These are phyloP conservation scores for Colletotrichum lindemuthianum DNA, from an alignment of 2,329 filamentous ascomycete genomes.

Conservation along the genomic window DNA sequence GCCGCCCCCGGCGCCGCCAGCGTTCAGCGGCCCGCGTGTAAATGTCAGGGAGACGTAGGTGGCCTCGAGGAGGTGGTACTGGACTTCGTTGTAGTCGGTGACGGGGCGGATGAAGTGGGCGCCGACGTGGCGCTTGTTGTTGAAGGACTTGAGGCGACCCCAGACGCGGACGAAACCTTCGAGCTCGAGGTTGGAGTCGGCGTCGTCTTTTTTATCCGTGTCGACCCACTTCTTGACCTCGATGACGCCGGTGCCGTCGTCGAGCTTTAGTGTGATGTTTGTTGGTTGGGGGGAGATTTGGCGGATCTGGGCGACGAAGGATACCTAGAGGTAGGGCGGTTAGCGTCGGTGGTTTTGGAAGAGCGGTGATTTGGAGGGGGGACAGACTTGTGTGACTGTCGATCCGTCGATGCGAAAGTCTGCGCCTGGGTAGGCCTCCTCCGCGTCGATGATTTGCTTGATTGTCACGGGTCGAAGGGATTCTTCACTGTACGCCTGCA, in stretches of 20 bases:
- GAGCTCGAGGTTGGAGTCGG: constrained; percentile 67
- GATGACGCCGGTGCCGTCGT: constrained; percentile 92
- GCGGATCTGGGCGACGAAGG: constrained; percentile 91
- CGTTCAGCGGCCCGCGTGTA: constrained; percentile 71
- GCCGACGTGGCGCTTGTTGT: constrained; percentile 82
- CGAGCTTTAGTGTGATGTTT: constrained; percentile 90
- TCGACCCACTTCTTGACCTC: constrained; percentile 93
- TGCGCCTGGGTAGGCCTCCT: constrained; percentile 75
- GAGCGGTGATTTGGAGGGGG: not conserved
- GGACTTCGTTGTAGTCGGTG: constrained; percentile 89
- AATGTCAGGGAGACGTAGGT: constrained; percentile 89
- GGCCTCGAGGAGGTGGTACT: constrained; percentile 90
- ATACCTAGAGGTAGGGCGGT: constrained; percentile 49
- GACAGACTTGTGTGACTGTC: constrained; percentile 73
- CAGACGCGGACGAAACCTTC: constrained; percentile 87
- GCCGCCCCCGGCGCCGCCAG: constrained; percentile 50
- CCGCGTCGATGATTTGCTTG: constrained; percentile 89
- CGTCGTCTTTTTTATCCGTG: constrained; percentile 63
- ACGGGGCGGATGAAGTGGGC: constrained; percentile 85
- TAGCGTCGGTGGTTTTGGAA: not conserved
- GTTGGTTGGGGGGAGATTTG: constrained; percentile 87
- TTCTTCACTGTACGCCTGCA: constrained; percentile 76
- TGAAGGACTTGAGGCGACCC: constrained; percentile 85
- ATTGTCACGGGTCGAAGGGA: constrained; percentile 93
- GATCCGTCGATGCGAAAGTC: constrained; percentile 86